phyloP scores from a whole-genome alignment of 495 filamentous ascomycete species.

The Corynascus novoguineensis region DNA sequence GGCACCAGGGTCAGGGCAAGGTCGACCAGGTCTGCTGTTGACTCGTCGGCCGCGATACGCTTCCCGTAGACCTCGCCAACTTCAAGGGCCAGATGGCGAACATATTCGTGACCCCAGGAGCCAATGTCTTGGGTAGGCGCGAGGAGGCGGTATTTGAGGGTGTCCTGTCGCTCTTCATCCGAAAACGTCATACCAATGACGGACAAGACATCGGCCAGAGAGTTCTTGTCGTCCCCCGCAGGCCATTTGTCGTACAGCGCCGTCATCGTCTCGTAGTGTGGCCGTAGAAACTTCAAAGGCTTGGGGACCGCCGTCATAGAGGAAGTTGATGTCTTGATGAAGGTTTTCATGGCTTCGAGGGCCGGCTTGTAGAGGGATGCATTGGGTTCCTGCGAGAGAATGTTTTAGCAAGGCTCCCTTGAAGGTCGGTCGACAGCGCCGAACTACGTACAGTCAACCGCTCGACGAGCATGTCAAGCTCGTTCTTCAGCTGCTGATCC shows the following conservation, averaged over 20 bases:
- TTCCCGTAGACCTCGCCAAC: conserved; percentile 89
- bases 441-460: conserved; percentile 72
- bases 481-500: conserved; percentile 94
- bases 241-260: conserved; percentile 86
- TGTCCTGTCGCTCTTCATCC: conserved; percentile 91
- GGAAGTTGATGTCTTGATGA: conserved; percentile 96
- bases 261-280: conserved; percentile 84
- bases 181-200: conserved; percentile 99
- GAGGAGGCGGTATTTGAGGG: conserved; percentile 88
- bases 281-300: conserved; percentile 94
- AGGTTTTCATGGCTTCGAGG: conserved; percentile 90
- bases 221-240: conserved; percentile 74
- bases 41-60: conserved; percentile 54
- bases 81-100: conserved; percentile 90
- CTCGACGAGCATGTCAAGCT: conserved; percentile 98
- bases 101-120: conserved; percentile 98
- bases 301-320: conserved; percentile 99
- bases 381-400: conserved; percentile 65
- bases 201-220: conserved; percentile 89
- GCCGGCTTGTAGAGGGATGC: conserved; percentile 83
- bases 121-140: conserved; percentile 87
- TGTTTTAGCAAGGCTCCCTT: conserved; percentile 25
- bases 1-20: conserved; percentile 81
- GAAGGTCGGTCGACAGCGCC: not conserved
- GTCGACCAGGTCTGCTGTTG: conserved; percentile 68